phyloP scores from a whole-genome alignment of 2,329 filamentous ascomycete genomes.

The Fusarium mexicanum region DNA sequence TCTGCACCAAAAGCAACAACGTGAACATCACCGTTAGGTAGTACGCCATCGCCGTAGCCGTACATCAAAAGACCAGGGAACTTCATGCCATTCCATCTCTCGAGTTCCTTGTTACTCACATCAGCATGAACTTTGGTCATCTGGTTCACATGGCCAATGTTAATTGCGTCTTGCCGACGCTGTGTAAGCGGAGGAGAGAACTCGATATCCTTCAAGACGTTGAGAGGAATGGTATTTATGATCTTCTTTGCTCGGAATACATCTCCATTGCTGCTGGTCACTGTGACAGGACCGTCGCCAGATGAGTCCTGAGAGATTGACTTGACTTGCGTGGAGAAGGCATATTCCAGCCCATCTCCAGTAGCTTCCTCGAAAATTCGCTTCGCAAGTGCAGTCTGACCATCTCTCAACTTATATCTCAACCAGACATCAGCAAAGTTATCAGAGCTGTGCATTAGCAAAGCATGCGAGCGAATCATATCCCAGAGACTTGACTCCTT shows the following conservation, averaged over 20 bases:
- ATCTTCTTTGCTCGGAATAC: background rate
- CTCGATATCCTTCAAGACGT: background rate
- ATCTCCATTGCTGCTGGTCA: rapidly evolving
- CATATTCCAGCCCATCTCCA: background rate
- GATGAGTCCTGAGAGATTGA: background rate
- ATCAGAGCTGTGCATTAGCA: background rate
- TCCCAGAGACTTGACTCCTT: background rate
- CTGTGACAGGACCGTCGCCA: rapidly evolving
- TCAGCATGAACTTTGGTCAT: background rate
- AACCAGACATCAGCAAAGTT: background rate
- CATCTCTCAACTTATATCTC: background rate
- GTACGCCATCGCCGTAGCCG: background rate
- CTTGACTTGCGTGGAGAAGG: background rate
- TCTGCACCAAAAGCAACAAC: background rate
- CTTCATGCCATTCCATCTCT: background rate
- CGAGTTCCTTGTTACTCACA: background rate
- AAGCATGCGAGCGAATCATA: background rate
- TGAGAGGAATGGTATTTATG: background rate
- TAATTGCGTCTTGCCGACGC: rapidly evolving
- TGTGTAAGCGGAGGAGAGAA: background rate
- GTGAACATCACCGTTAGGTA: rapidly evolving
- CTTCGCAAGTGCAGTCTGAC: background rate
- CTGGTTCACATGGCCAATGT: background rate
- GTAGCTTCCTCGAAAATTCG: background rate
- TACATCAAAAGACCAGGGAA: background rate